Evolutionary conservation across 805 yeast genomes (phyloP).

Genomic region (Yarrowia porcina): DNA sequence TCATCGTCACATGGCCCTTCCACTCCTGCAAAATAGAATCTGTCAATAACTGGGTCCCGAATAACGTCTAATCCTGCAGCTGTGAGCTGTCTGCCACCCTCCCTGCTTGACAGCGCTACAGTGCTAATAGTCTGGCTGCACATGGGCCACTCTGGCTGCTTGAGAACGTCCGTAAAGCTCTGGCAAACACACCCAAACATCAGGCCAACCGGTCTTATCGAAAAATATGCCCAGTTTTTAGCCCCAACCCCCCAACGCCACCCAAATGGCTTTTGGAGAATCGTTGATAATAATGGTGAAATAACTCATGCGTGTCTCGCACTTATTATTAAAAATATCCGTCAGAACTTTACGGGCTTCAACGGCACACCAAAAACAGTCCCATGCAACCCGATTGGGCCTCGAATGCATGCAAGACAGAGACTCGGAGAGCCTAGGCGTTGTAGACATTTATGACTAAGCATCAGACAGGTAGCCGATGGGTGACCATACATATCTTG

Average conservation of each 20-base stretch:
- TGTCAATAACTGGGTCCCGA: not conserved
- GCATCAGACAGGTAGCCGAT: not conserved
- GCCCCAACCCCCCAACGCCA: not conserved
- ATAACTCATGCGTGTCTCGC: not conserved
- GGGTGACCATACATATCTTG: not conserved
- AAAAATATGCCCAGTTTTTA: not conserved
- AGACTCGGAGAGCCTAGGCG: not conserved
- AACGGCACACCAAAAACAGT: not conserved
- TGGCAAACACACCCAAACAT: not conserved
- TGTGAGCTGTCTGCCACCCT: not conserved
- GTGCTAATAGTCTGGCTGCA: not conserved
- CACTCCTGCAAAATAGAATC: not conserved
- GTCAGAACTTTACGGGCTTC: not conserved
- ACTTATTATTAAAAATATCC: not conserved
- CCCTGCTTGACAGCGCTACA: conserved; percentile 11
- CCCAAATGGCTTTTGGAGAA: not conserved
- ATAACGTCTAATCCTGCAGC: conserved; percentile 3
- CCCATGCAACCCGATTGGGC: conserved; percentile 9
- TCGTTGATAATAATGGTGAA: not conserved
- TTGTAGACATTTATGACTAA: not conserved
- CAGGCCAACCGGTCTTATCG: not conserved
- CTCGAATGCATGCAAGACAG: not conserved
- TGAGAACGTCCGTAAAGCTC: not conserved
- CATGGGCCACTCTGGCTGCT: conserved; percentile 6
- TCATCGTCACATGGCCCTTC: not conserved